These are phyloP conservation scores for Laguncularia racemosa DNA, from an alignment of 345 rosid genomes.

Conservation along the genomic window DNA sequence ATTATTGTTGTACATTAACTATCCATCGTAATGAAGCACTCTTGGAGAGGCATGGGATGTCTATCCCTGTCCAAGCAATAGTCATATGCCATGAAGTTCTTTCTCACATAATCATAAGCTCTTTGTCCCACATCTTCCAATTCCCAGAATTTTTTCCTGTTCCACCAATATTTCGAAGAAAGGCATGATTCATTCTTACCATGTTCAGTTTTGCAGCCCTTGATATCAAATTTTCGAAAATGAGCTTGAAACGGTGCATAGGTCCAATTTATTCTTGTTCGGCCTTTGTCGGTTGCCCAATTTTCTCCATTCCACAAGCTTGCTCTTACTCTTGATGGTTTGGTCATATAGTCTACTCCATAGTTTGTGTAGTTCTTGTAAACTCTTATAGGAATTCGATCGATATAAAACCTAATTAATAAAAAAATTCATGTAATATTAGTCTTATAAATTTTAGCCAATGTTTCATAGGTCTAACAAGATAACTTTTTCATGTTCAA, in stretches of 20 bases:
- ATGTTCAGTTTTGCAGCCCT: constrained; percentile 25
- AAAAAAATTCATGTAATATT: background rate
- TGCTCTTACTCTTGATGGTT: constrained; percentile 44
- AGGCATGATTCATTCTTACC: constrained; percentile 10
- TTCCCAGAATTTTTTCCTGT: constrained; percentile 22
- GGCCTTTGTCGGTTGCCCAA: constrained; percentile 67
- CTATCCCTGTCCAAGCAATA: constrained; percentile 31
- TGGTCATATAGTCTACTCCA: constrained; percentile 42
- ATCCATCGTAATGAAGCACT: constrained; percentile 15
- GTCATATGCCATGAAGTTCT: constrained; percentile 27
- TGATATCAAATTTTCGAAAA: constrained; percentile 33
- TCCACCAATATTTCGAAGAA: constrained; percentile 56
- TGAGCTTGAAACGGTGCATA: constrained; percentile 48
- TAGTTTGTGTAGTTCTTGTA: constrained; percentile 34
- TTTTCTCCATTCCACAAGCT: constrained; percentile 60
- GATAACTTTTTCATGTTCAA: no score
- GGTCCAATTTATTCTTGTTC: constrained; percentile 45
- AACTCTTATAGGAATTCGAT: constrained; percentile 61
- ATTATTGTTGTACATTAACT: background rate
- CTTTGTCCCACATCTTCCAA: constrained; percentile 11
- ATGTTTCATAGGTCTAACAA: no score
- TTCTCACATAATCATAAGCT: constrained; percentile 16
- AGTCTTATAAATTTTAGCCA: background rate
- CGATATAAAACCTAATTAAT: constrained; percentile 45
- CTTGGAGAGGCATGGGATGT: constrained; percentile 18